phyloP scores from a whole-genome alignment of 2,329 filamentous ascomycete species.

The Nemania sp. region DNA sequence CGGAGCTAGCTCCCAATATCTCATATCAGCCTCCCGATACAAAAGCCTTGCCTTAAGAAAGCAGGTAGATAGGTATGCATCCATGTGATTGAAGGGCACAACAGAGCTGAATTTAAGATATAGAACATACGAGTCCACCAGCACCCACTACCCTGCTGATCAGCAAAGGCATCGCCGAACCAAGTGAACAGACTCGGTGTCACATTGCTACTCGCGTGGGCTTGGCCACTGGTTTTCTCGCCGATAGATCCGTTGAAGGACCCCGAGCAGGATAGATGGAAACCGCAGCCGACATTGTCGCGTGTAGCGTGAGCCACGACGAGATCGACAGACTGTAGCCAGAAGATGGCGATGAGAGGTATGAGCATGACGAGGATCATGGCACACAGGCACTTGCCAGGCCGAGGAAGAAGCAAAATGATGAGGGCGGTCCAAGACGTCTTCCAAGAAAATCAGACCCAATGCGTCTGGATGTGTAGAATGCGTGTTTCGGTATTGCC shows the following conservation, averaged over 20 bases:
- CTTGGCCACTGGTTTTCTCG: constrained; percentile 65
- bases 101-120: neutral
- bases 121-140: constrained; percentile 59
- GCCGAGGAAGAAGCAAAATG: constrained; percentile 13
- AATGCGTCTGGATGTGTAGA: constrained; percentile 3
- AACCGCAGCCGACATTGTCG: constrained; percentile 54
- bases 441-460: constrained; percentile 15
- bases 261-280: constrained; percentile 55
- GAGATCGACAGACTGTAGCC: constrained; percentile 21
- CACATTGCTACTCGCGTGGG: constrained; percentile 56
- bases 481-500: constrained; percentile 1
- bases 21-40: neutral
- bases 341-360: constrained; percentile 27
- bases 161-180: constrained; percentile 57
- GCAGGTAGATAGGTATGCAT: neutral
- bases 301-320: constrained; percentile 41
- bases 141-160: constrained; percentile 61
- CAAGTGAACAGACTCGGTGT: constrained; percentile 57
- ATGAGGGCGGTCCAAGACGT: constrained; percentile 18
- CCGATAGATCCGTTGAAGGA: constrained; percentile 57
- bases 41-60: neutral
- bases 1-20: constrained; percentile 51
- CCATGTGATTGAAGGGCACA: neutral
- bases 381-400: constrained; percentile 24
- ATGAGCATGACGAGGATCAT: constrained; percentile 30